phyloP scores from a whole-genome alignment of 306 rosid genomes.

The Macrotyloma uniflorum region DNA sequence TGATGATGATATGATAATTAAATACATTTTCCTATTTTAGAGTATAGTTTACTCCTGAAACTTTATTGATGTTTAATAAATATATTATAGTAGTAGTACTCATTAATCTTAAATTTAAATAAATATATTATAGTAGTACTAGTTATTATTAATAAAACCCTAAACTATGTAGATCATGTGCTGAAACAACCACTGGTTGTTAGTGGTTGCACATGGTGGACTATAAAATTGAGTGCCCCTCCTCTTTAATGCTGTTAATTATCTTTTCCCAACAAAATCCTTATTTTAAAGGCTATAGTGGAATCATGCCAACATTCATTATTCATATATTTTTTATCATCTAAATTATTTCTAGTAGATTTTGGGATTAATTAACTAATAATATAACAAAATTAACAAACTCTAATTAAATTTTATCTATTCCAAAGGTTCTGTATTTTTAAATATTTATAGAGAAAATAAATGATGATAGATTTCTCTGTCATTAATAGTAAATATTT shows the following conservation, averaged over 20 bases:
- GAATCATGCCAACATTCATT: conserved; percentile 32
- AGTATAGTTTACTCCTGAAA: conserved; percentile 13
- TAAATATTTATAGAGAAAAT: no score
- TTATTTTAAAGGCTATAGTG: conserved; percentile 40
- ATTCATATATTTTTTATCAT: no score
- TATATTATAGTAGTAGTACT: background rate
- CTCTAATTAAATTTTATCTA: no score
- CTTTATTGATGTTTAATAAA: background rate
- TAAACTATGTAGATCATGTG: conserved; percentile 34
- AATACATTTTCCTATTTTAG: background rate
- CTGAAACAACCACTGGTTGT: background rate
- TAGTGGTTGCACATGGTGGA: conserved; percentile 38
- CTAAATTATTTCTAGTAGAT: no score
- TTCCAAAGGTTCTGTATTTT: no score
- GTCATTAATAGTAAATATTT: no score
- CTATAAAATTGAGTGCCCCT: conserved; percentile 31
- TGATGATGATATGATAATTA: background rate
- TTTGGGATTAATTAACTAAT: no score
- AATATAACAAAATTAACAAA: no score
- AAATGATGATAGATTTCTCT: no score
- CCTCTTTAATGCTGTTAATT: conserved; percentile 20
- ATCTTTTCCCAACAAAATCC: conserved; percentile 28
- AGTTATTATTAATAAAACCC: no score
- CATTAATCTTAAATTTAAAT: background rate
- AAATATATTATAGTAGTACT: no score